A percentile compares a stretch with the other conserved stretches of the same genome.
Conservation (phyloP, 352 stramenopile genomes). For the Globisporangium rhizosaccharum region DNA sequence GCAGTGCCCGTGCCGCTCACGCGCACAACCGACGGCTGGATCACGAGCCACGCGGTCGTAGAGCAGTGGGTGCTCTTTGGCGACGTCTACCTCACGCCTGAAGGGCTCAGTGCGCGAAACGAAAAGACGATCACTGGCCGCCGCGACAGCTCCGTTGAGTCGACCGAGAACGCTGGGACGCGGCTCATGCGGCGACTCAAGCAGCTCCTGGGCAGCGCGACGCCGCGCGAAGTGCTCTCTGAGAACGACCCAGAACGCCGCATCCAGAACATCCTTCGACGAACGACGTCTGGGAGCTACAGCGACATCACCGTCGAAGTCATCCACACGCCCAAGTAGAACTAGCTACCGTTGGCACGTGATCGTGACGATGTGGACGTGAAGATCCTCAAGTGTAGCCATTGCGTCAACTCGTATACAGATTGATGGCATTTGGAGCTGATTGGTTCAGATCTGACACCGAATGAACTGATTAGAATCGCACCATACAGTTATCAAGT, state of each 20-base stretch:
- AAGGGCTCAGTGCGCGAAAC: constrained; percentile 56
- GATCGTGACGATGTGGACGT: too few relatives aligned
- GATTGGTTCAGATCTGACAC: too few relatives aligned
- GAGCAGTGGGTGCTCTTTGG: constrained; percentile 84
- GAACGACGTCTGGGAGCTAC: constrained; percentile 77
- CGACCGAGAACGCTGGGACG: constrained; percentile 28
- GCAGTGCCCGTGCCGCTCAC: constrained; percentile 75
- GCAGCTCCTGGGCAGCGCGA: constrained; percentile 29
- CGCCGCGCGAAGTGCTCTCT: constrained; percentile 17
- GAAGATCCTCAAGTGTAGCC: too few relatives aligned
- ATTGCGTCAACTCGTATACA: too few relatives aligned
- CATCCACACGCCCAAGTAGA: constrained; percentile 56
- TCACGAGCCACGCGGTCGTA: constrained; percentile 71
- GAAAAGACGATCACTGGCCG: constrained; percentile 21
- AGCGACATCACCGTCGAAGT: constrained; percentile 68
- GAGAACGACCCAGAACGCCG: constrained; percentile 63
- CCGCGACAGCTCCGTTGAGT: constrained; percentile 48
- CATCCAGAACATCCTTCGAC: constrained; percentile 57
- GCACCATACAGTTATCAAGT: too few relatives aligned
- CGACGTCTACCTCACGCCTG: constrained; percentile 60
- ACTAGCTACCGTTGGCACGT: too few relatives aligned
- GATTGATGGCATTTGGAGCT: too few relatives aligned
- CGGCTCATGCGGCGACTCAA: constrained; percentile 37
- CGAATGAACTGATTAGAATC: too few relatives aligned
- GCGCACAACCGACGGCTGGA: constrained; percentile 69